Base-by-base conservation (phyloP, 495 filamentous ascomycete species). In the Penicillium paradoxum region DNA sequence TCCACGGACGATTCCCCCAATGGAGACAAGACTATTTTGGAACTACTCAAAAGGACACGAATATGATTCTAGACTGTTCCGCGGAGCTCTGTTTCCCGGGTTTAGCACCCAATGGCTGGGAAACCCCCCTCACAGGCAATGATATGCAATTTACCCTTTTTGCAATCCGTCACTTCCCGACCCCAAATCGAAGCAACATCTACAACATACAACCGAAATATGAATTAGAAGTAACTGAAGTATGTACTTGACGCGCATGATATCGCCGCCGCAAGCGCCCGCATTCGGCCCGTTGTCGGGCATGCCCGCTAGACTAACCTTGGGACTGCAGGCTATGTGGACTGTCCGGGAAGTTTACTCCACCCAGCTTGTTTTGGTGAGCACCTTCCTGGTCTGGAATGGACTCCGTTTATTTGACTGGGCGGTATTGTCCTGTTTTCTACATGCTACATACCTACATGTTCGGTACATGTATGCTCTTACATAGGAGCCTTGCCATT, bases 221-320 rank as follows among this genome's bases (percentile, higher is more conserved):
- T 42, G 25, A 27, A n/a, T n/a, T n/a, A n/a, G n/a, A n/a, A 27
- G 24, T 3, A 27, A 27, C 7, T 7, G 29, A 32, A 11, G 29
- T 27, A 27, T 27, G 25, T 8, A 4, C 25, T 11, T 49, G 53
- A 48, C 34, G 38, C 54, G 41, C 54, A 61, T 43, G 27, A 51
- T 45, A 50, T 51, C 39, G 43, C 49, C 37, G 58, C 56, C 56
- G 53, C 49, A 51, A 36, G 49, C 58, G 56, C 53, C 62, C 60
- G 60, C 60, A 39, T 62, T 62, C 63, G 63, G 63, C 63, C 63
- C 63, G 63, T 63, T 56, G 56, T 64, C 63, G 63, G 63, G 63
- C 63, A 61, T 49, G 60, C 58, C 63, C 63, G 63, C 58, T 63
- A 60, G 59, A 40, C 54, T 45, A 63, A 65, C 54, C 63, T 63